Conservation (phyloP, 2,329 filamentous ascomycete species). For the Thelonectria olida region DNA sequence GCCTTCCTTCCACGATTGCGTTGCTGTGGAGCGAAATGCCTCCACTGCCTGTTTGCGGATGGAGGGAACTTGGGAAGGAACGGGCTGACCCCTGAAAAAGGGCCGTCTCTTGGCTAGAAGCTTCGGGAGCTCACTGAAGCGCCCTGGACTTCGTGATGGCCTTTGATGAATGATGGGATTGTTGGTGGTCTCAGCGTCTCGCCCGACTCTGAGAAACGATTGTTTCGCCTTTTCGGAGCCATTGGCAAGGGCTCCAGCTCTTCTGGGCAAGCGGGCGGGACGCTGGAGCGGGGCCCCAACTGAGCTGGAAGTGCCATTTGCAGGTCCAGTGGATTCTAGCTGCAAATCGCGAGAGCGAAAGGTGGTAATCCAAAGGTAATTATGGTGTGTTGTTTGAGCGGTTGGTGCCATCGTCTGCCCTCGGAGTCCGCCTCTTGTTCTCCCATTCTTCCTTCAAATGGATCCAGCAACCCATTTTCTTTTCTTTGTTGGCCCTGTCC, state of each 20-base stretch:
- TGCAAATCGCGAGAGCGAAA: constrained; percentile 3
- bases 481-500: constrained; percentile 15
- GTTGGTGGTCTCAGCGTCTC: not conserved
- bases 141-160: not conserved
- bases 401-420: not conserved
- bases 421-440: not conserved
- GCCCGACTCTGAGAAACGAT: not conserved
- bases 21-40: not conserved
- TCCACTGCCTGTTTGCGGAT: not conserved
- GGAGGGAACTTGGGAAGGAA: not conserved
- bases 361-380: not conserved
- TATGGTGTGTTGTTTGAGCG: not conserved
- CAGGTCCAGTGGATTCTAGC: constrained; percentile 1
- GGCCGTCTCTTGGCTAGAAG: not conserved
- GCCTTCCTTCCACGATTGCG: not conserved
- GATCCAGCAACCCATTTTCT: not conserved
- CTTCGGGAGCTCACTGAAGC: not conserved
- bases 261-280: constrained; percentile 8
- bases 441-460: not conserved
- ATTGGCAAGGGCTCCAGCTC: not conserved
- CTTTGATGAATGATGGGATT: too few species aligned
- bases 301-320: too few species aligned
- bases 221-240: constrained; percentile 11
- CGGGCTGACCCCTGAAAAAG: not conserved
- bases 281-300: constrained; percentile 14